These are phyloP conservation scores for Vitis hybrid DNA, from an alignment of 177 flowering plant genomes.

Conservation along the genomic window DNA sequence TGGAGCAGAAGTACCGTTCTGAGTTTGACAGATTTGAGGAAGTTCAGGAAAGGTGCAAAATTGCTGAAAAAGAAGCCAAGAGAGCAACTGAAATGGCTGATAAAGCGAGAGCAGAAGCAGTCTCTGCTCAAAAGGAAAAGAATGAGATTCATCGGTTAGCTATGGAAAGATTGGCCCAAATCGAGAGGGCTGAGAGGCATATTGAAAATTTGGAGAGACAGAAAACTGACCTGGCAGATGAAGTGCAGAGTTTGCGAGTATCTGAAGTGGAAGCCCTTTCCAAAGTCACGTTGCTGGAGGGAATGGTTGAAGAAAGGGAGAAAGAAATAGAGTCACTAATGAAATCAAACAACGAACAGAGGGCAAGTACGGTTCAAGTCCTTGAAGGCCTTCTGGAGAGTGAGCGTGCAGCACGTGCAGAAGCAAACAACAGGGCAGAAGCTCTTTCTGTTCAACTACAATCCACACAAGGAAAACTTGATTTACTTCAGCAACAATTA, in stretches of 20 bases:
- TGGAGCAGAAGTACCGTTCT: slow-evolving; percentile 70
- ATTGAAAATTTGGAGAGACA: slow-evolving; percentile 70
- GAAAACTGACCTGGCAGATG: slow-evolving; percentile 50
- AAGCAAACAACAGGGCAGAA: slow-evolving; percentile 75
- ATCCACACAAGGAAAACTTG: slow-evolving; percentile 74
- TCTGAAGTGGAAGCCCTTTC: slow-evolving; percentile 69
- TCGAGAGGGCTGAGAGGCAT: slow-evolving; percentile 79
- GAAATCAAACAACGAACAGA: slow-evolving; percentile 73
- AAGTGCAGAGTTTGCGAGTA: slow-evolving; percentile 46
- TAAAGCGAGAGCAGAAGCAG: slow-evolving; percentile 76
- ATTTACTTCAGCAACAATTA: slow-evolving; percentile 75
- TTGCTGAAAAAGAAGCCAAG: slow-evolving; percentile 82
- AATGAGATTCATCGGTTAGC: slow-evolving; percentile 65
- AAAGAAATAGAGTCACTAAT: slow-evolving; percentile 74
- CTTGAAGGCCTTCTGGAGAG: slow-evolving; percentile 68
- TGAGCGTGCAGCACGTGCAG: slow-evolving; percentile 76
- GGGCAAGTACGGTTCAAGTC: slow-evolving; percentile 70
- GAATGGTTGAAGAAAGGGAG: slow-evolving; percentile 80
- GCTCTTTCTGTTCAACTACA: slow-evolving; percentile 79
- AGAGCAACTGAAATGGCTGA: slow-evolving; percentile 83
- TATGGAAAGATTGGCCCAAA: slow-evolving; percentile 74
- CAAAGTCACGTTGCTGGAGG: slow-evolving; percentile 65
- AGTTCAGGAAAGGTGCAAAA: slow-evolving; percentile 69
- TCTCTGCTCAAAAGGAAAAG: slow-evolving; percentile 66
- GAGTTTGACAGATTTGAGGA: slow-evolving; percentile 80